phyloP scores from a whole-genome alignment of 1,284 basidiomycete species.

The Trichosporon sp. region DNA sequence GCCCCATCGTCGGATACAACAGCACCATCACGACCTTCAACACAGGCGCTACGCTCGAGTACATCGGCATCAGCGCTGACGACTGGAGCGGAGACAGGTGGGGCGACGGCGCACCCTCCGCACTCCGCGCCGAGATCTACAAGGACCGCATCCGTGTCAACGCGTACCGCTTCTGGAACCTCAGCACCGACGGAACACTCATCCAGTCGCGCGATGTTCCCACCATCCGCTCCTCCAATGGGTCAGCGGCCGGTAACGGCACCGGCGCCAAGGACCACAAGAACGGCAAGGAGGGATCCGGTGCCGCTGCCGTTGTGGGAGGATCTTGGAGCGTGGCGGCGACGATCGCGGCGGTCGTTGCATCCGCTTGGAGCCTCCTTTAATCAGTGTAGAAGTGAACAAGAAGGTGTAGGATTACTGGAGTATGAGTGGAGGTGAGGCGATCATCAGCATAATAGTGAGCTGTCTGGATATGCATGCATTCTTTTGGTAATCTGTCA shows the following conservation, averaged over 20 bases:
- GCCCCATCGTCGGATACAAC: not conserved
- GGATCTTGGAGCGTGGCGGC: not conserved
- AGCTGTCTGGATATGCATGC: too few relatives aligned
- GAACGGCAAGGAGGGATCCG: not conserved
- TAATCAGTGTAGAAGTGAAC: not conserved
- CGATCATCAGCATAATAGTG: too few relatives aligned
- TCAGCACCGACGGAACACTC: not conserved
- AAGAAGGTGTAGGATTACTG: too few relatives aligned
- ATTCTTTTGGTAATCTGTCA: too few relatives aligned
- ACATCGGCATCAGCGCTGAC: not conserved
- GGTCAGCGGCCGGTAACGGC: not conserved
- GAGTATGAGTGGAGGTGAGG: too few relatives aligned
- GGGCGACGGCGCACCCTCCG: not conserved
- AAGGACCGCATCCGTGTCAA: conserved; percentile 3
- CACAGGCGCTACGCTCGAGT: conserved; percentile 1
- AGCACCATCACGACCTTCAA: conserved; percentile 5
- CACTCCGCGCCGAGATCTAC: not conserved
- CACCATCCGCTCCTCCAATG: too few relatives aligned
- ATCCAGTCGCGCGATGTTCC: conserved; percentile 1
- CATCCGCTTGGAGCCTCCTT: not conserved
- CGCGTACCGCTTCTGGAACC: conserved; percentile 3
- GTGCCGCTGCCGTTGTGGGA: not conserved
- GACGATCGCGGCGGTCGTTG: not conserved
- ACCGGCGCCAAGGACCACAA: not conserved
- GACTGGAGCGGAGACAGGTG: not conserved